These are phyloP conservation scores for Neobulgaria alba DNA, from an alignment of 2,329 filamentous ascomycete genomes.

Conservation along the genomic window DNA sequence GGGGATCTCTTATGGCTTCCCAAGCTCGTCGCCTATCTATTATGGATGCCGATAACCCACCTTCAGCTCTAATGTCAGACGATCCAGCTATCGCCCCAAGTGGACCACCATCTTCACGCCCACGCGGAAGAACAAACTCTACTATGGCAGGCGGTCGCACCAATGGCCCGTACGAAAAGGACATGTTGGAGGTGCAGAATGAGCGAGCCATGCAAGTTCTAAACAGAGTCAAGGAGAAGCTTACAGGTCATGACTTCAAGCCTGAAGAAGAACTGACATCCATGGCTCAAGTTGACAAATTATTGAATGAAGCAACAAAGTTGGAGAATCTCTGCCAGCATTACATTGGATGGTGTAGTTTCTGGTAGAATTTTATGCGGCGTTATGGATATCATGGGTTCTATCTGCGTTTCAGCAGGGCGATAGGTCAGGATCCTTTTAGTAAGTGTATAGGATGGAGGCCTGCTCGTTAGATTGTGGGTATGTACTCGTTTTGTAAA, in stretches of 20 bases:
- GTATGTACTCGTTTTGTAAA: too few species aligned
- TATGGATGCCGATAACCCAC: conserved; percentile 53
- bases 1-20: conserved; percentile 40
- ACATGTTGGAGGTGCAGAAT: conserved; percentile 75
- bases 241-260: conserved; percentile 91
- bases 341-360: conserved; percentile 98
- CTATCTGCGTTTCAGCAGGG: too few species aligned
- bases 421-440: too few species aligned
- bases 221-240: conserved; percentile 85
- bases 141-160: conserved; percentile 36
- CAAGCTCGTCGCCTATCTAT: conserved; percentile 57
- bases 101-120: conserved; percentile 40
- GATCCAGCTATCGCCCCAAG: conserved; percentile 29
- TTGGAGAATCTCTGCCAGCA: conserved; percentile 97
- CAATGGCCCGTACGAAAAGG: conserved; percentile 25
- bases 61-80: conserved; percentile 47
- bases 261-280: conserved; percentile 75
- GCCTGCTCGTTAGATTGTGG: too few species aligned
- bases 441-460: too few species aligned
- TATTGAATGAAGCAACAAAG: conserved; percentile 92
- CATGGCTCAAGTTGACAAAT: conserved; percentile 82
- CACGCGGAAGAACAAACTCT: conserved; percentile 53
- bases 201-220: conserved; percentile 87
- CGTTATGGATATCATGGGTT: too few species aligned
- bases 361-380: too few species aligned